phyloP scores from a whole-genome alignment of 257 asterid species.

The Nicotiana obtusifolia region DNA sequence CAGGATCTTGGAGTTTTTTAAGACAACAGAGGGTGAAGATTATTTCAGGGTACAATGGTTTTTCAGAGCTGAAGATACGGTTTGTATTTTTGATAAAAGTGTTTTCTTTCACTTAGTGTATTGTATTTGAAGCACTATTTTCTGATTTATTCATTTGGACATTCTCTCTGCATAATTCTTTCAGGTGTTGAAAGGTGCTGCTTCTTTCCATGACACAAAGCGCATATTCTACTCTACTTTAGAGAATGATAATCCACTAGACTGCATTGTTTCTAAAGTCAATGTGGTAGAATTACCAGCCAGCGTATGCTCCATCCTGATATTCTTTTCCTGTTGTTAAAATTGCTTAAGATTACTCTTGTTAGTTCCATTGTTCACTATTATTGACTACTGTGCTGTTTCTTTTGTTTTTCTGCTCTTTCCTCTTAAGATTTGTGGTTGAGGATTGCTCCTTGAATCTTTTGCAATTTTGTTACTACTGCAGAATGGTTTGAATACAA shows the following conservation, averaged over 20 bases:
- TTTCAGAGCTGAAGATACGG: constrained; percentile 89
- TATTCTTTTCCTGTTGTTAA: neutral
- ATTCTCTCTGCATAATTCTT: neutral
- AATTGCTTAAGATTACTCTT: neutral
- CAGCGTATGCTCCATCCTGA: constrained; percentile 35
- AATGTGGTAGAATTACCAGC: constrained; percentile 41
- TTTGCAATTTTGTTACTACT: constrained; percentile 9
- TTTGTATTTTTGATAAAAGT: constrained; percentile 24
- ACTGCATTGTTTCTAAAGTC: constrained; percentile 81
- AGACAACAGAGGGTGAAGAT: constrained; percentile 61
- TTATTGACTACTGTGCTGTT: neutral
- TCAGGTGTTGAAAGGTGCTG: constrained; percentile 69
- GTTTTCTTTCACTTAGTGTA: neutral
- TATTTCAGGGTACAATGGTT: constrained; percentile 95
- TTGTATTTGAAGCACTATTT: neutral
- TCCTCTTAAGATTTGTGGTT: neutral
- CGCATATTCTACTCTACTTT: constrained; percentile 78
- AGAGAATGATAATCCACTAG: constrained; percentile 68
- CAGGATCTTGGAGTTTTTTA: constrained; percentile 78
- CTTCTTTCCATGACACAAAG: constrained; percentile 55
- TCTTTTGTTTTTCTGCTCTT: constrained; percentile 3
- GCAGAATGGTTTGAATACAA: constrained; percentile 40
- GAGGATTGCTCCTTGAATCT: neutral
- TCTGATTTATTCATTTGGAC: neutral
- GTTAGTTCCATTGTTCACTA: neutral